Percentiles rank a stretch among this genome's conserved stretches.
Evolutionary conservation across 1,139 yeast genomes (phyloP).

Genomic region (Pichia sp.): DNA sequence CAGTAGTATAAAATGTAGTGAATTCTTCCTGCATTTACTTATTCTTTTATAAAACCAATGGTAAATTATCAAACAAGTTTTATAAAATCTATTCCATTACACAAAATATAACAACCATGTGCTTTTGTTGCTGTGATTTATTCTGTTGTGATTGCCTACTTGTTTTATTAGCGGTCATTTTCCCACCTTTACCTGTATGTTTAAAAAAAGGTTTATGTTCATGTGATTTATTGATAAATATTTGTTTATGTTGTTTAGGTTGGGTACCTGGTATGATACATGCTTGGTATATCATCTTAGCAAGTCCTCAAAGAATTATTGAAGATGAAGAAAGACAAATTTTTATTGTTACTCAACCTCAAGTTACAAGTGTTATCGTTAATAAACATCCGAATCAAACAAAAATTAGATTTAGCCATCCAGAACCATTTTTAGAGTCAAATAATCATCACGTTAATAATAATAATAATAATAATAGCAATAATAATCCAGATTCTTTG

Average conservation of each 20-base stretch:
- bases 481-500: neutral
- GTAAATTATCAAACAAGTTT: too few species aligned
- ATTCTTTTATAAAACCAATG: too few species aligned
- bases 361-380: slow-evolving; percentile 19
- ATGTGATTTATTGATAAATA: slow-evolving; percentile 53
- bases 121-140: slow-evolving; percentile 32
- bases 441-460: slow-evolving; percentile 6
- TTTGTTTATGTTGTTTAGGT: slow-evolving; percentile 52
- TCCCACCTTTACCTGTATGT: slow-evolving; percentile 72
- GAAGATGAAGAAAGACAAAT: slow-evolving; percentile 30
- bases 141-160: slow-evolving; percentile 49
- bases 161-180: slow-evolving; percentile 51
- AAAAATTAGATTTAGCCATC: slow-evolving; percentile 23
- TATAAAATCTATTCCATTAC: too few species aligned
- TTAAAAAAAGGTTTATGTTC: slow-evolving; percentile 61
- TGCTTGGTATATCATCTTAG: slow-evolving; percentile 56
- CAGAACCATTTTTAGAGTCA: slow-evolving; percentile 27
- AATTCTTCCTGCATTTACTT: too few species aligned
- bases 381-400: slow-evolving; percentile 25
- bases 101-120: slow-evolving; percentile 4
- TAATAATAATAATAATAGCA: neutral
- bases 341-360: slow-evolving; percentile 22
- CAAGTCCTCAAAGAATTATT: slow-evolving; percentile 15
- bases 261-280: slow-evolving; percentile 66
- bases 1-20: too few species aligned